phyloP scores from a whole-genome alignment of 495 filamentous ascomycete species.

The Penicillium arizonense region DNA sequence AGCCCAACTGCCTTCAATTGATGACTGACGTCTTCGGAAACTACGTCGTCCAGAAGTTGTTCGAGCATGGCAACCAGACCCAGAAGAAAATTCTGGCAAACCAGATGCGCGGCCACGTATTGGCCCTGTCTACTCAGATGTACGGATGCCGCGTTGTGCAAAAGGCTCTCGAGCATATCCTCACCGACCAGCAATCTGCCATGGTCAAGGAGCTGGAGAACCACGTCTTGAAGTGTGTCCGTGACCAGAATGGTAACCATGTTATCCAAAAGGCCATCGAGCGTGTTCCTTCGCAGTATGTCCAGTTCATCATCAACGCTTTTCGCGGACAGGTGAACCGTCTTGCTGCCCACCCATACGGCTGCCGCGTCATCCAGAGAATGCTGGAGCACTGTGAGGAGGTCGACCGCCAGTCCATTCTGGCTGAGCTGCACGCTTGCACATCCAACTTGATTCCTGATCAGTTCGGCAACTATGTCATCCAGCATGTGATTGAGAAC shows the following conservation, averaged over 20 bases:
- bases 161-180: constrained; percentile 92
- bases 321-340: constrained; percentile 77
- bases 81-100: constrained; percentile 87
- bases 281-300: constrained; percentile 74
- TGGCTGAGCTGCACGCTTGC: constrained; percentile 76
- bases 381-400: constrained; percentile 85
- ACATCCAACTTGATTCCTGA: constrained; percentile 74
- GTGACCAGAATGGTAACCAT: constrained; percentile 93
- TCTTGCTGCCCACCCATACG: constrained; percentile 79
- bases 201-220: constrained; percentile 80
- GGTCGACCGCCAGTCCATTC: constrained; percentile 64
- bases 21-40: constrained; percentile 98
- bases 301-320: constrained; percentile 85
- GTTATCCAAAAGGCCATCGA: constrained; percentile 96
- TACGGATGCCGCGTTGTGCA: constrained; percentile 97
- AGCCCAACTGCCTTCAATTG: constrained; percentile 76
- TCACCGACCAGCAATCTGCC: constrained; percentile 83
- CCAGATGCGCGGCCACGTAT: constrained; percentile 82
- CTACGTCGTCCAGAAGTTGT: constrained; percentile 97
- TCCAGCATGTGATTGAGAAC: constrained; percentile 87
- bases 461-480: constrained; percentile 96
- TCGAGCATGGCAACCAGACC: constrained; percentile 91
- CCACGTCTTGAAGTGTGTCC: constrained; percentile 78
- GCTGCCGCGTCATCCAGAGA: constrained; percentile 90
- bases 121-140: constrained; percentile 80